Evolutionary conservation across 2,329 filamentous ascomycete genomes (phyloP).

Genomic region (Aspergillus thermomutatus): DNA sequence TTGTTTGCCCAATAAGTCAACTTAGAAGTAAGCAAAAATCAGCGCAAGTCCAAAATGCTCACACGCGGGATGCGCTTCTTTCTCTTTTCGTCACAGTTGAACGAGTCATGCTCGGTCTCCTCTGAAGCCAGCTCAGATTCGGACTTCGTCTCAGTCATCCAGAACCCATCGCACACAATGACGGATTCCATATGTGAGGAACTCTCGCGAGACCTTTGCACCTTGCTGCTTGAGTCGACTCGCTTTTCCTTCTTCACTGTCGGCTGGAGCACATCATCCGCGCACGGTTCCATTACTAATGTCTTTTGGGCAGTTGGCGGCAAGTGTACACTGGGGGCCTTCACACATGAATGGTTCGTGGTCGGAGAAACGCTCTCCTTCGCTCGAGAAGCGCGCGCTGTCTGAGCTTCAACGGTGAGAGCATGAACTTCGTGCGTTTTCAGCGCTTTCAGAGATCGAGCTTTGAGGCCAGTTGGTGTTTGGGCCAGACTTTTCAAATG

Average conservation of each 20-base stretch:
- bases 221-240: neutral
- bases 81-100: slow-evolving; percentile 2
- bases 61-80: slow-evolving; percentile 32
- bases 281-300: neutral
- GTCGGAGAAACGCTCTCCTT: neutral
- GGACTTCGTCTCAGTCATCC: slow-evolving; percentile 7
- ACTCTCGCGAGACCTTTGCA: neutral
- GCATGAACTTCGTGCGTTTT: neutral
- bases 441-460: slow-evolving; percentile 8
- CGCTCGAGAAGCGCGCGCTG: neutral
- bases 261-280: neutral
- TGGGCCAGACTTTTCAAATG: neutral
- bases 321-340: neutral
- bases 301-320: neutral
- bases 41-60: slow-evolving; percentile 32
- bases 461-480: neutral
- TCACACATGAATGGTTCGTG: neutral
- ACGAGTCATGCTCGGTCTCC: neutral
- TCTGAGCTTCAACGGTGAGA: neutral
- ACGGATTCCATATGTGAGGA: slow-evolving; percentile 12
- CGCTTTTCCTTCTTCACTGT: neutral
- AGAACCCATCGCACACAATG: slow-evolving; percentile 8
- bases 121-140: slow-evolving; percentile 4
- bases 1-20: neutral
- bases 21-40: neutral